Base-by-base conservation (phyloP, 1,284 basidiomycete species). In the Leucoagaricus sp. region DNA sequence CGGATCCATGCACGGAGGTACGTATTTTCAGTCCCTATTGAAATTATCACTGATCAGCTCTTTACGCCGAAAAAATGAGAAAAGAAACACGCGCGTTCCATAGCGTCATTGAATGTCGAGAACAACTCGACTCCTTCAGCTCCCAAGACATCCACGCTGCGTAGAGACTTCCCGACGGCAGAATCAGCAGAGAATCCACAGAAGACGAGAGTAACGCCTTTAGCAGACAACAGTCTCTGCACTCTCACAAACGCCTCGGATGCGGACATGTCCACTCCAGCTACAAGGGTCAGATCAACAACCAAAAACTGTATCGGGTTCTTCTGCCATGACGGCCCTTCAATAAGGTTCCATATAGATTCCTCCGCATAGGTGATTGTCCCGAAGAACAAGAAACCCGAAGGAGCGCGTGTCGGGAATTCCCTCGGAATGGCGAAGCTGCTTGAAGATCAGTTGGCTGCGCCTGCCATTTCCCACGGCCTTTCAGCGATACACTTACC, bases 171-270 rank as follows among this genome's bases (percentile, higher is more conserved):
- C 0, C 86, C 87, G 1, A 94, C 81, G 0, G 81, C 67, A 0
- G 85, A 85, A 6, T 87, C 82, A 0, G 78, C 76, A 3, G 75
- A 68, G 45, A 93, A 85, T 0, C 97, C 96, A 69, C 95, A 98
- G 59, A 98, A 84, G 15, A 98, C 93, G 23, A 99, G 79, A 1
- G 89, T 82, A 41, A 98, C 89, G 12, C 81, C 81, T 65, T 91
- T 92, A 10, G 85, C 83, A 10, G 83, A 77, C 21, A 98, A 77
- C 15, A 98, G 69, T 10, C 96, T 81, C 65, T 97, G 94, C 23
- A 98, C 83, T 21, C 96, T 84, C 48, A 98, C 90, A 64, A 98
- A 95, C 0, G 96, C 95, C 68, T 99, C 96, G 1, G 96, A 94
- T 0, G 95, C 87, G 0, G 93, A 96, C 80, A 98, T 91, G 72